Evolutionary conservation across 192 early-diverging fungal genomes (phyloP).

Genomic region (Entomortierella lignicola): DNA sequence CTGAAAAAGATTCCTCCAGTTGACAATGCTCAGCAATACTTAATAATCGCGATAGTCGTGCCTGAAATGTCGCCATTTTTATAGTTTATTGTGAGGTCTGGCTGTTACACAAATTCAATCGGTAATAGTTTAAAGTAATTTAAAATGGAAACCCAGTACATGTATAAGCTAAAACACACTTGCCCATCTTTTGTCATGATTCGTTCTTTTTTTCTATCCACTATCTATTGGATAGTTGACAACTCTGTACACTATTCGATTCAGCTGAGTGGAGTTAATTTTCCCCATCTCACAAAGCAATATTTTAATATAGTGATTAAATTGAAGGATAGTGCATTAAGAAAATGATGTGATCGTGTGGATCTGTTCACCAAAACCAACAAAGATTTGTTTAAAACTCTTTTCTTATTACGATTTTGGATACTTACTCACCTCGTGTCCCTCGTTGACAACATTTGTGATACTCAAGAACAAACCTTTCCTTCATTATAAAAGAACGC

Average conservation of each 20-base stretch:
- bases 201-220: neutral
- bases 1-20: neutral
- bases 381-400: neutral
- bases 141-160: too few species aligned
- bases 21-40: too few species aligned
- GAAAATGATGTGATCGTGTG: slow-evolving; percentile 3
- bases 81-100: neutral
- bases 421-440: neutral
- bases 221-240: neutral
- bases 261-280: neutral
- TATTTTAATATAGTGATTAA: too few species aligned
- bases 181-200: neutral
- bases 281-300: too few species aligned
- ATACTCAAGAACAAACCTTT: neutral
- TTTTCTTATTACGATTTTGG: neutral
- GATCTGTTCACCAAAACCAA: neutral
- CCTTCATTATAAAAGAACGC: slow-evolving; percentile 27
- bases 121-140: neutral
- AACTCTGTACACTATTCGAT: neutral
- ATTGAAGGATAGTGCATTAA: neutral
- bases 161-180: too few species aligned
- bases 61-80: slow-evolving; percentile 47
- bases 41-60: slow-evolving; percentile 11
- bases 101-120: slow-evolving; percentile 12
- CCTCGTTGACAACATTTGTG: neutral